Evolutionary conservation across 2,329 filamentous ascomycete species (phyloP), one percentile per base, ranked within the genome.

Genomic region (Cladophialophora exuberans): DNA sequence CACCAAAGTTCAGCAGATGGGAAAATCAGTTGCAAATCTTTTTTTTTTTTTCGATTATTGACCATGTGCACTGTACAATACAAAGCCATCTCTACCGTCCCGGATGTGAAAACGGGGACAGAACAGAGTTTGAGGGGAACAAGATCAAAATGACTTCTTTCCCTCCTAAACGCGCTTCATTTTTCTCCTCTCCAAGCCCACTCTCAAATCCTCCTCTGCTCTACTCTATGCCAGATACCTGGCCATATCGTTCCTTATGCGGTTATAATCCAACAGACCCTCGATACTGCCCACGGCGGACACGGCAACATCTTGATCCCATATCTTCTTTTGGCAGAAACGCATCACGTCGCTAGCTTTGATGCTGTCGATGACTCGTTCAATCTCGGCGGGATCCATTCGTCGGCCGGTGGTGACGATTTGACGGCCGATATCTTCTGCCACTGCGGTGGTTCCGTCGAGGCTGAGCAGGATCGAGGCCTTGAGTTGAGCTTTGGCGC

Each of bases 401-500:
- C 93, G 87, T 69, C 92, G 89, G 72, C 94, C 94, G 56, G 94
- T 97, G 70, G 92, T 97, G 79, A 99, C 86, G 77, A 99, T 91
- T 80, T 99, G 94, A 76, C 94, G 90, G 70, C 94, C 94, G 74
- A 99, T 96, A 73, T 99, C 94, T 82, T 99, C 94, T 59, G 94
- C 94, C 52, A 97, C 88, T 67, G 94, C 91, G 44, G 94, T 97
- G 71, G 94, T 97, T 74, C 92, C 95, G 74, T 99, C 94, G 26
- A 99, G 90, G 49, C 91, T 96, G 64, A 99, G 86, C 60, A 99
- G 89, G 70, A 99, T 92, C 52, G 92, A 96, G 61, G 94, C 94
- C 85, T 99, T 99, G 69, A 99, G 87, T 81, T 99, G 94, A 63
- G 94, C 90, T 85, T 99, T 99, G 76, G 94, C 94, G 67, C 94